A percentile compares a stretch with the other conserved stretches of the same genome.
Conservation (phyloP, 202 grass and related monocot species). For the Zizania palustris region DNA sequence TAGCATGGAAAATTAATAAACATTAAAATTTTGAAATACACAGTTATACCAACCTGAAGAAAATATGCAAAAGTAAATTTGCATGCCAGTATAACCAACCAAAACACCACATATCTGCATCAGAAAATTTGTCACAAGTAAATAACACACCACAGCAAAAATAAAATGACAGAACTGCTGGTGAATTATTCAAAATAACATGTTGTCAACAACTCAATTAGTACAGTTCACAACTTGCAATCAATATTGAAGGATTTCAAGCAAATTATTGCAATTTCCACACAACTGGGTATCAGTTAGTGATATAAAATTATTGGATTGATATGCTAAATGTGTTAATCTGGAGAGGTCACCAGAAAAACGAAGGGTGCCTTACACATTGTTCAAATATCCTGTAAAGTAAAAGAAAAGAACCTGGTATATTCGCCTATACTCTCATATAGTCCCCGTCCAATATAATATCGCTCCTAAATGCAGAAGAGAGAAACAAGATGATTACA, state of each 20-base stretch:
- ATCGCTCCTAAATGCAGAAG: constrained; percentile 71
- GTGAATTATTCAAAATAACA: constrained; percentile 17
- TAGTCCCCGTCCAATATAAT: constrained; percentile 89
- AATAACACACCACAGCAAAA: constrained; percentile 24
- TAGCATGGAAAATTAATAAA: constrained; percentile 36
- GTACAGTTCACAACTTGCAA: background rate
- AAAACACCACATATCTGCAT: constrained; percentile 86
- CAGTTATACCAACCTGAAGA: constrained; percentile 72
- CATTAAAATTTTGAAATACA: constrained; percentile 34
- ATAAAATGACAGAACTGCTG: constrained; percentile 18
- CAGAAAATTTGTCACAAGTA: constrained; percentile 29
- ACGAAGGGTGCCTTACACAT: background rate
- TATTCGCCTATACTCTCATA: constrained; percentile 87
- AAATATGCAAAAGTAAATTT: constrained; percentile 97
- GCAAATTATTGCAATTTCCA: background rate
- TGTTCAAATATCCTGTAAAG: constrained; percentile 18
- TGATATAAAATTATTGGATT: background rate
- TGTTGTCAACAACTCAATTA: background rate
- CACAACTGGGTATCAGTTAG: background rate
- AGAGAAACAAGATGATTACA: constrained; percentile 38
- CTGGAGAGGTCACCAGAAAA: background rate
- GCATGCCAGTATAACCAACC: constrained; percentile 83
- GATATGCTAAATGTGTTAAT: constrained; percentile 1
- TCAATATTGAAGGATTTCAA: background rate
- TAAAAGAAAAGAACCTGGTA: constrained; percentile 61